Evolutionary conservation across 1,139 yeast species (phyloP).

Genomic region (Candida sojae): DNA sequence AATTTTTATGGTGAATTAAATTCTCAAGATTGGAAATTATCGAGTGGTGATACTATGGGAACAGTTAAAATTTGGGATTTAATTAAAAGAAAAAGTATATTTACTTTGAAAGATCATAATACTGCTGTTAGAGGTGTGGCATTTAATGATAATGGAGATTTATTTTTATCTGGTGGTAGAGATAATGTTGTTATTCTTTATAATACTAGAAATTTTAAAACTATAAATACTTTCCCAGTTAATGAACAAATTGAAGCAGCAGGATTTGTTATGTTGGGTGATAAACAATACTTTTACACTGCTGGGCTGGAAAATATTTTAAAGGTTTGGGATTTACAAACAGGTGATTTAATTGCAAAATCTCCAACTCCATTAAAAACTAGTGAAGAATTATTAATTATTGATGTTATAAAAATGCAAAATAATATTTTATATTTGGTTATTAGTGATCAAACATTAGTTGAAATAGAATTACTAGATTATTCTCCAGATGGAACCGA

Average conservation of each 20-base stretch:
- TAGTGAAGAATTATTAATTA: slow-evolving; percentile 68
- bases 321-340: slow-evolving; percentile 56
- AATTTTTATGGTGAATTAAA: slow-evolving; percentile 73
- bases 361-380: slow-evolving; percentile 54
- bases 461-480: slow-evolving; percentile 45
- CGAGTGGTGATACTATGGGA: slow-evolving; percentile 89
- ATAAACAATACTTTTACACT: slow-evolving; percentile 53
- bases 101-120: slow-evolving; percentile 70
- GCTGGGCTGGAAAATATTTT: slow-evolving; percentile 80
- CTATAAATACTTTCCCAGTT: slow-evolving; percentile 68
- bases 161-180: slow-evolving; percentile 82
- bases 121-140: slow-evolving; percentile 87
- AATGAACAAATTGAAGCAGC: slow-evolving; percentile 80
- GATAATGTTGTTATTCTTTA: slow-evolving; percentile 76
- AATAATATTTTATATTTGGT: slow-evolving; percentile 41
- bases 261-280: slow-evolving; percentile 53
- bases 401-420: slow-evolving; percentile 49
- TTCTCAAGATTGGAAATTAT: slow-evolving; percentile 72
- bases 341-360: slow-evolving; percentile 42
- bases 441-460: slow-evolving; percentile 81
- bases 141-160: slow-evolving; percentile 53
- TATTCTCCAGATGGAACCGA: slow-evolving; percentile 14
- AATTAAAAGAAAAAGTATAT: slow-evolving; percentile 69
- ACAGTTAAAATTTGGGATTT: slow-evolving; percentile 88
- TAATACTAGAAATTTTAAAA: slow-evolving; percentile 54